Conservation (phyloP, 2,329 filamentous ascomycete genomes). For the Nigrograna mackinnonii region DNA sequence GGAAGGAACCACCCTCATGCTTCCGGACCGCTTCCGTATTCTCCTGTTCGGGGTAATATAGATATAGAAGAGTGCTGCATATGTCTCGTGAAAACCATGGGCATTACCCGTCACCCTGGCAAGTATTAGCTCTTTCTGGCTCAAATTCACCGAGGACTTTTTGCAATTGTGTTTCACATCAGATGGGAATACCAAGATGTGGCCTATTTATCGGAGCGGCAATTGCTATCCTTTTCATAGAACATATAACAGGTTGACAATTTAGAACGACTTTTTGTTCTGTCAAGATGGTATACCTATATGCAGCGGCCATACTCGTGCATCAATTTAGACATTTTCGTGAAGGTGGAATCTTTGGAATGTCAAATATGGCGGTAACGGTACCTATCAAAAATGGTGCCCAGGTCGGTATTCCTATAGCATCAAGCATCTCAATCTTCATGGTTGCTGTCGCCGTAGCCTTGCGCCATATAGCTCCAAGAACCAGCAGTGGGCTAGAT, state of each 20-base stretch:
- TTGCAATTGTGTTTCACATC: no score
- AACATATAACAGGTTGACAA: no score
- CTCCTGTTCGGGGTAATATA: no score
- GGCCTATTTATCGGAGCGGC: no score
- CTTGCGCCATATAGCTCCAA: constrained; percentile 7
- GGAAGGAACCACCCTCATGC: no score
- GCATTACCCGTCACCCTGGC: no score
- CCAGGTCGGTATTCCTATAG: constrained; percentile 9
- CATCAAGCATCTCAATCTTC: constrained; percentile 12
- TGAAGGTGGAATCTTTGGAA: neutral
- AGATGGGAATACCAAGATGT: neutral
- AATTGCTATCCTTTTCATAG: no score
- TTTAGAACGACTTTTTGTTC: neutral
- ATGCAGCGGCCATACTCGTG: neutral
- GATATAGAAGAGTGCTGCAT: no score
- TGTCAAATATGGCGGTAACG: neutral
- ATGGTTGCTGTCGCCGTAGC: constrained; percentile 12
- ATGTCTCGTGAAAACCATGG: no score
- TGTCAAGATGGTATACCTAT: neutral
- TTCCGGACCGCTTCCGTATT: no score
- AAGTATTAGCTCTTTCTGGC: no score
- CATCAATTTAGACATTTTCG: neutral
- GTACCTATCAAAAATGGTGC: constrained; percentile 16
- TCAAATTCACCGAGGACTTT: no score
- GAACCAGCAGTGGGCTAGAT: neutral